Evolutionary conservation across 2,329 filamentous ascomycete species (phyloP).

Genomic region (Beauveria sp.): DNA sequence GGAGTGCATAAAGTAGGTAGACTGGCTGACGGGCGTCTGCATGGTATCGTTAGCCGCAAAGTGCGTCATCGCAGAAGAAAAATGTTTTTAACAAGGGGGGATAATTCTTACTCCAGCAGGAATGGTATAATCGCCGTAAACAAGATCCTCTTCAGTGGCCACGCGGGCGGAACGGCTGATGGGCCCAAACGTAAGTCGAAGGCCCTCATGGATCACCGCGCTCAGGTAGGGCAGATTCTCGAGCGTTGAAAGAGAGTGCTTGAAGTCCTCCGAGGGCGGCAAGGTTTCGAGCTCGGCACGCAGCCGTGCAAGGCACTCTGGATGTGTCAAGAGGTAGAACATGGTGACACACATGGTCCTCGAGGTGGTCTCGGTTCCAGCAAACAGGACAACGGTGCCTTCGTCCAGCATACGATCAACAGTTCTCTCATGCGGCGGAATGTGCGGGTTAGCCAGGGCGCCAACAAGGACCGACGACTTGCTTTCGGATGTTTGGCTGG

Average conservation of each 20-base stretch:
- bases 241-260: neutral
- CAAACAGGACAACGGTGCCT: constrained; percentile 13
- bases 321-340: neutral
- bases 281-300: neutral
- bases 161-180: neutral
- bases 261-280: neutral
- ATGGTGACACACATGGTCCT: neutral
- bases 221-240: neutral
- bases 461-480: neutral
- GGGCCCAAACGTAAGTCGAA: neutral
- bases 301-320: neutral
- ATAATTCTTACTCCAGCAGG: neutral
- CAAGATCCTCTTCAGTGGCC: neutral
- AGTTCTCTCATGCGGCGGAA: constrained; percentile 10
- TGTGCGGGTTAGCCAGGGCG: neutral
- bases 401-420: constrained; percentile 15
- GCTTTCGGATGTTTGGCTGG: neutral
- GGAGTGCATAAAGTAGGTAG: neutral
- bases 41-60: neutral
- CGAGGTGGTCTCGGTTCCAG: constrained; percentile 16
- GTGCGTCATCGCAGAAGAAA: too few species aligned
- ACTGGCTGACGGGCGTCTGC: neutral
- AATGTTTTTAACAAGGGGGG: too few species aligned
- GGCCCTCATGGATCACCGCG: neutral
- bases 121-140: neutral